Percentiles rank a stretch among this genome's conserved stretches.
phyloP scores from a whole-genome alignment of 1,284 basidiomycete species.

The Naganishia albida region DNA sequence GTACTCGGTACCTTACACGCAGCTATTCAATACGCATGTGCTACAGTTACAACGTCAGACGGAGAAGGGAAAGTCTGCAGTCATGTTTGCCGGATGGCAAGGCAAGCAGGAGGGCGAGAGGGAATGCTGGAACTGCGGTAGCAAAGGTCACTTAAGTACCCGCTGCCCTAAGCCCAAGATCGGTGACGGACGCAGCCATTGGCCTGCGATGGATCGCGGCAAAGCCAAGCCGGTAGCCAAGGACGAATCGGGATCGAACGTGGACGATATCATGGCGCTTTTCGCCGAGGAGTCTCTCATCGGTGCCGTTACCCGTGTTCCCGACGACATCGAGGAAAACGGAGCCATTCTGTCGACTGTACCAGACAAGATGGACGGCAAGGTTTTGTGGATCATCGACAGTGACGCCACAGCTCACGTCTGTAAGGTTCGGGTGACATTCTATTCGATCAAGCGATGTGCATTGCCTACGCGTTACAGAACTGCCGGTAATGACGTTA shows the following conservation, averaged over 20 bases:
- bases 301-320: constrained; percentile 4
- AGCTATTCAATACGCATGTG: constrained; percentile 21
- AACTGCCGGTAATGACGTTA: constrained; percentile 17
- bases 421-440: constrained; percentile 7
- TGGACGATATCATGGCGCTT: constrained; percentile 20
- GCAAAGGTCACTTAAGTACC: constrained; percentile 14
- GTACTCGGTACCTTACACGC: too few relatives aligned
- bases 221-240: background rate
- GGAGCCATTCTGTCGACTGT: constrained; percentile 7
- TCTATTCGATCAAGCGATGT: background rate
- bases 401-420: constrained; percentile 21
- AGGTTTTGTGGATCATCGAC: constrained; percentile 26
- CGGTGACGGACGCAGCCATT: constrained; percentile 9
- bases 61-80: background rate
- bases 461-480: constrained; percentile 4
- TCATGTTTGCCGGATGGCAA: constrained; percentile 16
- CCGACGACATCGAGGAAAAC: background rate
- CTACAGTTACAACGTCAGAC: constrained; percentile 19
- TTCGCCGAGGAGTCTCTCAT: constrained; percentile 8
- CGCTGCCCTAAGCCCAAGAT: constrained; percentile 15
- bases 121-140: constrained; percentile 25
- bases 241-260: background rate
- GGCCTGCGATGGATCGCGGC: constrained; percentile 8
- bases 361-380: background rate
- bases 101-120: constrained; percentile 3